Conservation (phyloP, 2,329 filamentous ascomycete genomes). For the Diaporthe sp. region DNA sequence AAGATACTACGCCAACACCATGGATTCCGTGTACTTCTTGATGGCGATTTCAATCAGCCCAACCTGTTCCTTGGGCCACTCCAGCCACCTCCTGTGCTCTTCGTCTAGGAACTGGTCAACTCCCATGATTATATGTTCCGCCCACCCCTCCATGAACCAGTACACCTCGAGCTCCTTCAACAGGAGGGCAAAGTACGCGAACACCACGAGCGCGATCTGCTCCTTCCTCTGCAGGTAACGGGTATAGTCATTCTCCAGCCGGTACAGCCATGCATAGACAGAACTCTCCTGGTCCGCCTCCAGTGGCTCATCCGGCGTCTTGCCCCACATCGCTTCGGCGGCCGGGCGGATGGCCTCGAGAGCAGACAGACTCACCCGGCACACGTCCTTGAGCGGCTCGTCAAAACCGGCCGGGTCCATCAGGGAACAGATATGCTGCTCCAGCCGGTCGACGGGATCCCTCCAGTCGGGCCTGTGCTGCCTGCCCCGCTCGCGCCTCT, state of each 20-base stretch:
- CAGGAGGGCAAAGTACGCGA: not conserved
- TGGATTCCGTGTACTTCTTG: slow-evolving; percentile 13
- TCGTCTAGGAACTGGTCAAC: slow-evolving; percentile 5
- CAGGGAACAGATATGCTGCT: not conserved
- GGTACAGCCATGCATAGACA: slow-evolving; percentile 7
- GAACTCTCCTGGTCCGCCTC: not conserved
- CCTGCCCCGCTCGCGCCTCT: not conserved
- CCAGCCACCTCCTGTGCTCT: not conserved
- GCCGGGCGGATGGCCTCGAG: slow-evolving; percentile 5
- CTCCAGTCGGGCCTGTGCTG: slow-evolving; percentile 21
- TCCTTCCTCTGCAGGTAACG: not conserved
- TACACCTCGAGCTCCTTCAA: not conserved
- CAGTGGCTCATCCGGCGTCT: slow-evolving; percentile 6
- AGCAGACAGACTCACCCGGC: not conserved
- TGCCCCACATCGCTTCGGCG: not conserved
- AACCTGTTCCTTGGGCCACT: slow-evolving; percentile 23
- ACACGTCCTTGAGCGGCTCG: not conserved
- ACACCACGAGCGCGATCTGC: slow-evolving; percentile 14
- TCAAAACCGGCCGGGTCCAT: not conserved
- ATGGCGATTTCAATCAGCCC: not conserved
- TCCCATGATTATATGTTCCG: not conserved
- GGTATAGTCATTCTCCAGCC: not conserved
- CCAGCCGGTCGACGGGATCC: not conserved
- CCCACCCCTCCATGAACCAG: slow-evolving; percentile 21
- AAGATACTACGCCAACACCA: not conserved